Evolutionary conservation across 2,329 filamentous ascomycete species (phyloP), one percentile per base, ranked within the genome.

Genomic region (Aspergillus fischeri): DNA sequence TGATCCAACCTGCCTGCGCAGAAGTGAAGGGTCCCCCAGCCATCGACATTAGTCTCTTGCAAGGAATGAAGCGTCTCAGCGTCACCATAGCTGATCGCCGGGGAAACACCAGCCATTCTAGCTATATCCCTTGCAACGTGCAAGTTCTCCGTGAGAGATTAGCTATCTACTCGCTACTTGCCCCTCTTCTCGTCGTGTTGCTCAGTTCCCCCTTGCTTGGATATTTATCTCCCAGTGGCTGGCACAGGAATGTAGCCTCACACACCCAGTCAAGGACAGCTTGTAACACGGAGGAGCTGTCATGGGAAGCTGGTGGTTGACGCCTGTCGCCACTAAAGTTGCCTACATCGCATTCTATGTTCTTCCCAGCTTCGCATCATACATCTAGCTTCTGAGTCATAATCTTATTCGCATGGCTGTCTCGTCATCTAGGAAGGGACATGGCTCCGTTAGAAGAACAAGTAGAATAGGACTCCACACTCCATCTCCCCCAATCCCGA

Each of bases 361-460:
- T 32, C 29, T 32, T 32, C 29, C 9, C 11, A 32, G 29, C 29
- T 32, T 32, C 52, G 51, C 51, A 47, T 49, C 24, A 29, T 53
- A 55, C 45, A 51, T 42, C 10, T 24, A 47, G 25, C 21, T 47
- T 47, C 54, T 62, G 58, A 62, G 57, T 64, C 60, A 56, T 63
- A 55, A 64, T 65, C 62, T 60, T 65, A 64, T 63, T 66, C 60
- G 61, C 58, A 61, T 63, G 61, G 60, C 58, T 66, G 66, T 63
- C 64, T 66, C 62, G 61, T 66, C 61, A 63, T 64, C 56, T 59
- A 63, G 57, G 44, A 64, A 61, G 60, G 58, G 56, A 63, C 59
- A 64, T 65, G 61, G 61, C 60, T 63, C 55, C 64, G 57, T 62
- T 60, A 64, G 54, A 61, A 59, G 61, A 65, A 62, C 60, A 67